Base-by-base conservation (phyloP, 1,139 yeast species). In the Hyphopichia buzzinii region DNA sequence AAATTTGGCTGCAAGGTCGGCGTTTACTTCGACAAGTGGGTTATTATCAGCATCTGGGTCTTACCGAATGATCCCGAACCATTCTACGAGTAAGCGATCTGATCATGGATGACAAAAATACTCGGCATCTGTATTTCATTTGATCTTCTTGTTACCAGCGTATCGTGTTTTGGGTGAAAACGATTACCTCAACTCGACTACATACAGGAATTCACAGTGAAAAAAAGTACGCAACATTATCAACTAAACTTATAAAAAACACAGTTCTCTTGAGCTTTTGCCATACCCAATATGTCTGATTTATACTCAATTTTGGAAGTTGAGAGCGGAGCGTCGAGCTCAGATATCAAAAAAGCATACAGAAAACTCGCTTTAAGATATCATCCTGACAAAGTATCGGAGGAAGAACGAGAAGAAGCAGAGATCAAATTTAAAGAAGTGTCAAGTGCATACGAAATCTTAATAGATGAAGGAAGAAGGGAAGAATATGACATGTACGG, bases 311-410 rank as follows among this genome's bases (percentile, higher is more conserved):
- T 85, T 6, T 72, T 87, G 21, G 94, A 87, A 29, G 77, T 87
- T 8, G 74, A 74, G 8, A 57, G 73, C 14, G 69, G 77, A 16
- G 94, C 95, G 6, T 62, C 83, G 2, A 58, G 74, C 27, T 61
- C 66, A 4, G 95, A 86, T 43, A 84, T 87, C 52, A 81, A 83
- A 47, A 79, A 76, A 57, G 92, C 95, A 1, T 87, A 84, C 60
- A 72, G 89, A 44, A 80, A 77, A 46, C 70, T 83, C 38, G 95
- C 95, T 10, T 68, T 87, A 36, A 65, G 68, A 39, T 75, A 79
- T 52, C 96, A 87, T 55, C 96, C 96, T 0, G 96, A 87, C 55
- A 87, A 87, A 55, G 90, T 77, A 2, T 59, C 76, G 0, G 89
- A 81, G 44, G 79, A 75, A 6, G 78, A 77, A 39, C 72, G 94